phyloP scores from a whole-genome alignment of 1,284 basidiomycete species.

The Moesziomyces sp. region DNA sequence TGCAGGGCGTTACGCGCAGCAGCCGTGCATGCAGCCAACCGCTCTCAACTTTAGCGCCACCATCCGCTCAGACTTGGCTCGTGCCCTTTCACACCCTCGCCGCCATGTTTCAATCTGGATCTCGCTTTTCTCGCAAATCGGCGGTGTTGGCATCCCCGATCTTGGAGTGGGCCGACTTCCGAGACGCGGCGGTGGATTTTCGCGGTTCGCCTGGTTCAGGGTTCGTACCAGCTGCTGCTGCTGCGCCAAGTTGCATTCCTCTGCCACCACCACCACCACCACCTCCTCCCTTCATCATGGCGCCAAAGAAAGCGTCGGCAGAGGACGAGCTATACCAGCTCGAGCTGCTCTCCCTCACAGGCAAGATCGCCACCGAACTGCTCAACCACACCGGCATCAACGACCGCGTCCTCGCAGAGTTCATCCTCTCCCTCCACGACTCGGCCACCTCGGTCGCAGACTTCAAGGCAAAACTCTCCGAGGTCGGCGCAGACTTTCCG shows the following conservation, averaged over 20 bases:
- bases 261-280: constrained; percentile 3
- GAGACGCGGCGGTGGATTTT: too few species aligned
- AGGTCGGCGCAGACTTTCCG: constrained; percentile 85
- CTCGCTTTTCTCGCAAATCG: too few species aligned
- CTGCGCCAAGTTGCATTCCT: background rate
- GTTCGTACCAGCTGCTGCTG: constrained; percentile 7
- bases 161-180: too few species aligned
- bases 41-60: too few species aligned
- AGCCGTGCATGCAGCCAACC: too few species aligned
- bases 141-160: too few species aligned
- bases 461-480: constrained; percentile 85
- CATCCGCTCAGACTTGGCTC: too few species aligned
- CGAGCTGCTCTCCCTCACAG: constrained; percentile 63
- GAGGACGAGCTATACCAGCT: constrained; percentile 64
- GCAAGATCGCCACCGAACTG: constrained; percentile 63
- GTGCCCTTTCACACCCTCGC: too few species aligned
- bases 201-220: background rate
- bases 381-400: constrained; percentile 74
- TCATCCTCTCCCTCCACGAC: constrained; percentile 90
- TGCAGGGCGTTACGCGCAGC: too few species aligned
- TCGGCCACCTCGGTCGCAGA: constrained; percentile 78
- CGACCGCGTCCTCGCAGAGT: constrained; percentile 94
- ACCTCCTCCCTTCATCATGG: constrained; percentile 4
- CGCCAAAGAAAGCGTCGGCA: constrained; percentile 6
- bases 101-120: too few species aligned